Conservation (phyloP, 2,329 filamentous ascomycete genomes). For the Colletotrichum plurivorum region DNA sequence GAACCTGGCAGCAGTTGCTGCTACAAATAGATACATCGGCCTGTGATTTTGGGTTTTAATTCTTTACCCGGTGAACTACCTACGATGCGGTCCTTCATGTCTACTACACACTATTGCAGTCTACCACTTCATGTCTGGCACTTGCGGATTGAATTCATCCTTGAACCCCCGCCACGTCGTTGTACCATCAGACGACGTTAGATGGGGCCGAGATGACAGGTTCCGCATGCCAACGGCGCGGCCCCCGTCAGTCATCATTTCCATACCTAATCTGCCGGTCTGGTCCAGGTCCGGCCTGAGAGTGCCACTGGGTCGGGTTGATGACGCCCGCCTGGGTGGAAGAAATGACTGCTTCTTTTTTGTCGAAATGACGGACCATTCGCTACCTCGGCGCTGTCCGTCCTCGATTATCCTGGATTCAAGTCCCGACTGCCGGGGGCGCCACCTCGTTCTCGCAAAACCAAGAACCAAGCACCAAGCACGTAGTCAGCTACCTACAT, state of each 20-base stretch:
- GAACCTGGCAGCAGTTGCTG: not conserved
- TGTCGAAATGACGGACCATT: slow-evolving; percentile 12
- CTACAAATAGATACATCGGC: not conserved
- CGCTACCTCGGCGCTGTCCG: not conserved
- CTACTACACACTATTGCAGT: no score
- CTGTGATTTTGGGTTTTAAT: no score
- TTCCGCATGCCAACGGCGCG: not conserved
- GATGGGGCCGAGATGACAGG: slow-evolving; percentile 13
- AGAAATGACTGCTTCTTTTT: slow-evolving; percentile 11
- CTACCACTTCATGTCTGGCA: no score
- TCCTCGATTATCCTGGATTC: not conserved
- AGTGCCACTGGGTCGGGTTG: not conserved
- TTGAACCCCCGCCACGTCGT: slow-evolving; percentile 5
- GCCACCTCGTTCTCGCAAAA: slow-evolving; percentile 13
- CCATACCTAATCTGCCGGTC: slow-evolving; percentile 2
- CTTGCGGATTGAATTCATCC: not conserved
- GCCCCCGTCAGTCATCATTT: not conserved
- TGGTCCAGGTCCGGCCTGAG: not conserved
- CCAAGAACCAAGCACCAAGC: not conserved
- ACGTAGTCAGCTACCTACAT: no score
- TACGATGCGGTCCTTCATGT: no score
- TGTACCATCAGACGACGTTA: slow-evolving; percentile 19
- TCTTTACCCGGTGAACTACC: no score
- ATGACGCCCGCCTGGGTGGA: not conserved
- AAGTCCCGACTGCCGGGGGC: not conserved